Evolutionary conservation across 2,329 filamentous ascomycete genomes (phyloP), one percentile per base, ranked within the genome.

Genomic region (Curvularia sp.): DNA sequence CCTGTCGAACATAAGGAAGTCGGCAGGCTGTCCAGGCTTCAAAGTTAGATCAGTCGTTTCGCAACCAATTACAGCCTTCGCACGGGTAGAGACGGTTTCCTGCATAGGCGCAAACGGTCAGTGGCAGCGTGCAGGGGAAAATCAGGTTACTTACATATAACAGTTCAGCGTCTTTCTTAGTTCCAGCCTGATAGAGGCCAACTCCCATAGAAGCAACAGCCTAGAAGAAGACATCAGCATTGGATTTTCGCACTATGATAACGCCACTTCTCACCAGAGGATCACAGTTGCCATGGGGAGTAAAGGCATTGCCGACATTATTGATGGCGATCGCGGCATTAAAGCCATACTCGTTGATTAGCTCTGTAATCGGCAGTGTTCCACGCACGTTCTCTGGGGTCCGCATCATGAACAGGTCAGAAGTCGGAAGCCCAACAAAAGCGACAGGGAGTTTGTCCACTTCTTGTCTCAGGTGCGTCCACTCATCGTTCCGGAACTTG

Each of bases 261-360:
- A 39, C 2, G 50, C 13, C n/a, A 80, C 80, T 20, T 26, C 48
- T 52, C 39, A 59, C 57, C 49, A 92, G 71, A 1, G 89, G 89
- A 75, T 91, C 89, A 39, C 84, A 87, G 18, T 80, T 86, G 0
- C 89, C 89, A 68, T 88, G 85, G 0, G 89, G 89, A 6, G 89
- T 91, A 66, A 92, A 91, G 0, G 89, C 88, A 69, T 92, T 92
- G 18, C 89, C 89, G 13, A 92, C 85, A 67, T 92, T 92, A 68
- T 91, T 91, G 38, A 90, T 82, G 1, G 86, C 84, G 5, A 91
- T 81, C 13, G 86, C 86, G 20, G 82, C 86, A 58, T 86, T 81
- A 3, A 91, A 71, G 0, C 80, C 81, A 59, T 86, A 82, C 22
- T 84, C 78, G 39, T 82, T 79, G 59, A 91, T 88, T 77, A 91